These are phyloP conservation scores for Diplodia corticola DNA, from an alignment of 2,329 filamentous ascomycete genomes.

Conservation along the genomic window DNA sequence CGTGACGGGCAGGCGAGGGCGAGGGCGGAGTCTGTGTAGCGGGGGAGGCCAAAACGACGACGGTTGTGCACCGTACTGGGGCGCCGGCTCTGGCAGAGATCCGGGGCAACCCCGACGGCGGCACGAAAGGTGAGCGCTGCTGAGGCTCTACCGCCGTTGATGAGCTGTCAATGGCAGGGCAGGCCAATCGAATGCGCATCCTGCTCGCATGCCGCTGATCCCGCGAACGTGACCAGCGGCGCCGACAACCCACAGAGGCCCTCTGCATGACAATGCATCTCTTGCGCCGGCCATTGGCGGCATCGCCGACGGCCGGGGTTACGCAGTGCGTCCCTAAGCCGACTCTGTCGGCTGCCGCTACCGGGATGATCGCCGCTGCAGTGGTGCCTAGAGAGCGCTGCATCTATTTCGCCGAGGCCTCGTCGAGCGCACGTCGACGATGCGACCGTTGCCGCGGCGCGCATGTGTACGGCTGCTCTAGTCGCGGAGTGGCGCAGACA, in stretches of 20 bases:
- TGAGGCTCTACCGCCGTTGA: slow-evolving; percentile 19
- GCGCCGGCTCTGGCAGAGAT: slow-evolving; percentile 6
- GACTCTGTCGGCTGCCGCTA: slow-evolving; percentile 1
- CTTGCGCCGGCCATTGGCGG: slow-evolving; percentile 18
- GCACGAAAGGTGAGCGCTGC: slow-evolving; percentile 12
- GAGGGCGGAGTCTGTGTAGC: slow-evolving; percentile 20
- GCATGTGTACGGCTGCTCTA: neutral
- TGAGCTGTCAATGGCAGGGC: slow-evolving; percentile 21
- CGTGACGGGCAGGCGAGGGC: slow-evolving; percentile 27
- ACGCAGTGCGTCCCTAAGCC: neutral
- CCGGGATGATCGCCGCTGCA: slow-evolving; percentile 17
- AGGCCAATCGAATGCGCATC: slow-evolving; percentile 19
- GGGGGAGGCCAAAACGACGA: slow-evolving; percentile 11
- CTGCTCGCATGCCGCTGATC: slow-evolving; percentile 18
- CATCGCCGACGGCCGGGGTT: slow-evolving; percentile 1
- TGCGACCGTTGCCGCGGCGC: neutral
- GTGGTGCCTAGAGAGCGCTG: slow-evolving; percentile 11
- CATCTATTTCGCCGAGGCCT: neutral
- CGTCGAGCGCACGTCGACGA: neutral
- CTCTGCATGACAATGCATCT: slow-evolving; percentile 21
- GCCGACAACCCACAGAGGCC: slow-evolving; percentile 1
- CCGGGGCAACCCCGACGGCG: slow-evolving; percentile 12
- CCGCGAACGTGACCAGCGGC: slow-evolving; percentile 13
- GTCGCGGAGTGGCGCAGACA: slow-evolving; percentile 3
- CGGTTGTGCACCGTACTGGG: neutral